Conservation (phyloP, 2,329 filamentous ascomycete genomes). For the Zymoseptoria ardabiliae region DNA sequence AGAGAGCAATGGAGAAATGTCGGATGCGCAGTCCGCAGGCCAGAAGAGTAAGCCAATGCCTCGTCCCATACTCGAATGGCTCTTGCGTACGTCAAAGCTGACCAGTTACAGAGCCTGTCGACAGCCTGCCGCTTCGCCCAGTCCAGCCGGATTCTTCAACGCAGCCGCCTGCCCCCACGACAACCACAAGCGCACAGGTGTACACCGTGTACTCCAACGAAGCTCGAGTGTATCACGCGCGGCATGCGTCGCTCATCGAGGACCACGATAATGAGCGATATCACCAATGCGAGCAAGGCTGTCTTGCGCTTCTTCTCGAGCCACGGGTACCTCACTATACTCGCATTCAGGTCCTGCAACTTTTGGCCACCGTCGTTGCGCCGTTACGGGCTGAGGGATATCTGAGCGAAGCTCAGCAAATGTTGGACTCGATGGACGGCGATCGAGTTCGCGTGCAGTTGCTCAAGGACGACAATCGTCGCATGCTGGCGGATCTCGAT, state of each 20-base stretch:
- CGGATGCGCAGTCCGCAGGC: too few species aligned
- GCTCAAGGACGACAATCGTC: not conserved
- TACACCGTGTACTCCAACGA: not conserved
- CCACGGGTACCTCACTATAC: not conserved
- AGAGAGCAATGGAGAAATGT: not conserved
- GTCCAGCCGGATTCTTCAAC: too few species aligned
- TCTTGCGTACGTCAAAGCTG: not conserved
- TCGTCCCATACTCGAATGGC: not conserved
- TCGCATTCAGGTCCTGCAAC: not conserved
- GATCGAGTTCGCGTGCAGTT: not conserved
- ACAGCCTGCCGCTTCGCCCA: too few species aligned
- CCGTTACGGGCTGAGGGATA: not conserved
- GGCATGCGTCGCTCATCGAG: not conserved
- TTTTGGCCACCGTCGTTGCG: not conserved
- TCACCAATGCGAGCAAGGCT: not conserved
- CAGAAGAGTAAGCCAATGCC: not conserved
- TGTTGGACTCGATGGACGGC: not conserved
- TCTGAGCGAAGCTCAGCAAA: not conserved
- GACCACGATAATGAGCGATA: not conserved
- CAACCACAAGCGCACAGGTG: not conserved
- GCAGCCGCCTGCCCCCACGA: not conserved
- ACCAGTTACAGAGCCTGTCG: too few species aligned
- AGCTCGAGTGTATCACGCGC: not conserved
- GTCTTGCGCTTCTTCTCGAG: not conserved
- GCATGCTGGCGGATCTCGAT: not conserved